phyloP scores from a whole-genome alignment of 2,329 filamentous ascomycete species.

The Talaromyces sp. region DNA sequence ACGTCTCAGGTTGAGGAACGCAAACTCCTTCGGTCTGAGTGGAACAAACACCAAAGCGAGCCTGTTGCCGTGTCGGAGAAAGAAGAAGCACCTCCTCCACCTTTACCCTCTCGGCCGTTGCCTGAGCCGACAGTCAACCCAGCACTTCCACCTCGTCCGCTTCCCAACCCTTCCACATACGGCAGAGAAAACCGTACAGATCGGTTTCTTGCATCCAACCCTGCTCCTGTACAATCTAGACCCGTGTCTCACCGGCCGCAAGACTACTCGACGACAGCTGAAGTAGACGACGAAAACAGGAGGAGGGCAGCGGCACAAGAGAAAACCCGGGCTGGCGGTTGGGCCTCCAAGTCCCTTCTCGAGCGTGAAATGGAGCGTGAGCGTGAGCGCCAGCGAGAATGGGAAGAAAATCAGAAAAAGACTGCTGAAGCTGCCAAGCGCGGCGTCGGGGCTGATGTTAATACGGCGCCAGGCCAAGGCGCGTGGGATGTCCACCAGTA shows the following conservation, averaged over 20 bases:
- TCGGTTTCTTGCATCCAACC: constrained; percentile 51
- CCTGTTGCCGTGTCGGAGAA: constrained; percentile 8
- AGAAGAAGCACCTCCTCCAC: constrained; percentile 13
- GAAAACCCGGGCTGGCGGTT: constrained; percentile 55
- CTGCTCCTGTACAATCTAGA: constrained; percentile 39
- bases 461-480: constrained; percentile 44
- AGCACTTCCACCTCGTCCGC: constrained; percentile 27
- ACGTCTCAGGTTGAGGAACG: constrained; percentile 59
- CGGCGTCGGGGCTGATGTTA: constrained; percentile 36
- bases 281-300: constrained; percentile 52
- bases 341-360: constrained; percentile 58
- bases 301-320: constrained; percentile 51
- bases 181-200: constrained; percentile 45
- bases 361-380: constrained; percentile 65
- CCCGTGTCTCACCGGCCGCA: constrained; percentile 35
- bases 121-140: constrained; percentile 15
- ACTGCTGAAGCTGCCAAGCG: constrained; percentile 40
- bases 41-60: constrained; percentile 40
- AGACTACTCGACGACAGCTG: constrained; percentile 49
- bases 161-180: constrained; percentile 43
- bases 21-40: constrained; percentile 53
- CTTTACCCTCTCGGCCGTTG: constrained; percentile 19
- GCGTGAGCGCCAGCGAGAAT: constrained; percentile 58
- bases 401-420: constrained; percentile 56
- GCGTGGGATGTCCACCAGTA: constrained; percentile 62